phyloP scores from a whole-genome alignment of 2,329 filamentous ascomycete species.

The Fusarium agapanthi region DNA sequence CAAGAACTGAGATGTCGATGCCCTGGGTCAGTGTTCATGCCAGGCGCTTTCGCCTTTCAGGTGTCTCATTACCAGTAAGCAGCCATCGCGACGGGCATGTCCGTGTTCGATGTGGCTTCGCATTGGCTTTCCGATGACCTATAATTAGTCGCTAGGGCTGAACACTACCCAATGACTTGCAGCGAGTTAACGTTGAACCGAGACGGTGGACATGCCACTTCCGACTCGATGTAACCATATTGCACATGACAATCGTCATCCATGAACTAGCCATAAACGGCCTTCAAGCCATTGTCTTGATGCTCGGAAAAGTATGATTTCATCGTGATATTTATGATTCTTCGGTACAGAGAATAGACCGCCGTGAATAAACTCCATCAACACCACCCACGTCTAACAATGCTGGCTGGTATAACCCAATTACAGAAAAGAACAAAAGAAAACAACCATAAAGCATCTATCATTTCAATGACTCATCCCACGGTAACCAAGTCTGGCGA shows the following conservation, averaged over 20 bases:
- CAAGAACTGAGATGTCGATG: neutral
- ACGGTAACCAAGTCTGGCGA: constrained; percentile 53
- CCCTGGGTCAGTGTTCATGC: neutral
- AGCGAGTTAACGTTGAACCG: neutral
- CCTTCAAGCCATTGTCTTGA: neutral
- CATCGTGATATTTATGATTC: neutral
- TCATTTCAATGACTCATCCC: constrained; percentile 40
- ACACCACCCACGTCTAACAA: constrained; percentile 11
- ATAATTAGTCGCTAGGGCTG: constrained; percentile 4
- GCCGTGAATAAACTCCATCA: constrained; percentile 13
- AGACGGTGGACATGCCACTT: neutral
- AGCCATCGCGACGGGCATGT: neutral
- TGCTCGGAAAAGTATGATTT: neutral
- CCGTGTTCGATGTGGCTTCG: neutral
- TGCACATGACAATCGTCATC: neutral
- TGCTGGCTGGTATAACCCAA: constrained; percentile 4
- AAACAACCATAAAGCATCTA: neutral
- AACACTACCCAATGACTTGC: neutral
- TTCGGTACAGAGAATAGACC: neutral
- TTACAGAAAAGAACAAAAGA: neutral
- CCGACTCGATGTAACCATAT: neutral
- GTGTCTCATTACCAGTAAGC: neutral
- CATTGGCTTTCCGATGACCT: neutral
- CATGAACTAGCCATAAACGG: neutral
- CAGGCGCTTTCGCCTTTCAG: neutral